Percentiles rank a stretch among this genome's conserved stretches.
Conservation (phyloP, 139 green algal genomes). For the Chloropicon primus region DNA sequence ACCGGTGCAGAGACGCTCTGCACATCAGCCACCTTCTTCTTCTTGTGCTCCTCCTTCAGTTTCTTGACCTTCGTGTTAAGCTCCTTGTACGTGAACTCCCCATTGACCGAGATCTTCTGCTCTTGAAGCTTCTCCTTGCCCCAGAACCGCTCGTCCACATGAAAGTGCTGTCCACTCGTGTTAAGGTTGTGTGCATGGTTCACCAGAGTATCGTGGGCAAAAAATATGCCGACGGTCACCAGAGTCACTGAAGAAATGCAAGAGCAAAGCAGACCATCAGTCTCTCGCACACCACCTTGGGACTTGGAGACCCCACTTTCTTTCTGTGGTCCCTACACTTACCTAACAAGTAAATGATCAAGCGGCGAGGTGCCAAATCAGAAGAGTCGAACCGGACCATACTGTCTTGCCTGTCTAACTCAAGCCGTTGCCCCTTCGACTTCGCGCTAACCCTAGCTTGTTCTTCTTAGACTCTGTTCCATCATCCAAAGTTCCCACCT, state of each 20-base stretch:
- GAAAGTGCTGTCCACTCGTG: neutral
- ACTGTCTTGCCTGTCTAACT: no score
- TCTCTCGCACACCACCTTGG: no score
- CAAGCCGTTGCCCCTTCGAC: no score
- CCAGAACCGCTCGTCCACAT: neutral
- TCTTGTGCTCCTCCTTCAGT: neutral
- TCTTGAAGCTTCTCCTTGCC: neutral
- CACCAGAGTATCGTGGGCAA: neutral
- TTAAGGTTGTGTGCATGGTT: neutral
- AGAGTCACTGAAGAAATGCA: neutral
- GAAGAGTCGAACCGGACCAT: no score
- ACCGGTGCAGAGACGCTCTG: neutral
- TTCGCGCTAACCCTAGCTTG: no score
- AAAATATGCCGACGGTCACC: neutral
- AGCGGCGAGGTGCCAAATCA: no score
- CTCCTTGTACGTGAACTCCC: neutral
- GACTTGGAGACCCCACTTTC: no score
- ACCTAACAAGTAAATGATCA: no score
- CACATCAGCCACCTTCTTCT: neutral
- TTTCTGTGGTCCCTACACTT: no score
- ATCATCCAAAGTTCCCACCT: no score
- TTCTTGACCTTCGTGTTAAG: neutral
- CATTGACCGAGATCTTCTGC: neutral
- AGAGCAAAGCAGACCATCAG: no score
- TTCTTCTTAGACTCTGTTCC: no score